Conservation (phyloP, 2,329 filamentous ascomycete genomes). For the Fusarium falciforme region DNA sequence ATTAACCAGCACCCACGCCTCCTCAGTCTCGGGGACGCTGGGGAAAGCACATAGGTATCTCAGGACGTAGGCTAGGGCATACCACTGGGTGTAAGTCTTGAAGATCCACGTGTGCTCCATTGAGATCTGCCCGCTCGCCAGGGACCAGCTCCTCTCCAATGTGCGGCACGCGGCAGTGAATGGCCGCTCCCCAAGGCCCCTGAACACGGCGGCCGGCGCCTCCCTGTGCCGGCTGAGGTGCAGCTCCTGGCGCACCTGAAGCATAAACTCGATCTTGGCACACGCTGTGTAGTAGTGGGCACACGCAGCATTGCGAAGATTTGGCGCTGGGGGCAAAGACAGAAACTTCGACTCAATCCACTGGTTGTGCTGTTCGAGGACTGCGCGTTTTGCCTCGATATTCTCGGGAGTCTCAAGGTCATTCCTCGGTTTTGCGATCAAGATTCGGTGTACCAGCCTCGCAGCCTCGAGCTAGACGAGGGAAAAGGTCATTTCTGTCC, state of each 20-base stretch:
- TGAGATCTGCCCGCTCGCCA: conserved; percentile 3
- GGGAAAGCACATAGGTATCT: conserved; percentile 16
- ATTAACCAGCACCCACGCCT: conserved; percentile 10
- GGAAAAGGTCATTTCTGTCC: conserved; percentile 10
- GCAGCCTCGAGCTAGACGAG: conserved; percentile 8
- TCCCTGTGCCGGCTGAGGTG: background rate
- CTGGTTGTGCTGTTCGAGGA: background rate
- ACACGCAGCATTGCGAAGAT: background rate
- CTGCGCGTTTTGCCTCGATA: background rate
- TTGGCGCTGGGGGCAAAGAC: background rate
- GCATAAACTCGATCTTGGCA: conserved; percentile 19
- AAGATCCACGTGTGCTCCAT: conserved; percentile 11
- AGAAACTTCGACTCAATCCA: background rate
- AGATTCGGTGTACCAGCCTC: conserved; percentile 1
- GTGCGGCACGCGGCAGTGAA: conserved; percentile 8
- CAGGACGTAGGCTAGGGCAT: conserved; percentile 18
- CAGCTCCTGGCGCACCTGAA: conserved; percentile 12
- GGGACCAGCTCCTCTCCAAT: conserved; percentile 1
- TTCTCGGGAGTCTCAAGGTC: background rate
- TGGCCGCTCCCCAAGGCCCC: conserved; percentile 3
- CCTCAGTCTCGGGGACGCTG: background rate
- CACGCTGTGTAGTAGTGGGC: conserved; percentile 15
- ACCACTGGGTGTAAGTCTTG: conserved; percentile 17
- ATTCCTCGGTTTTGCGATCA: background rate
- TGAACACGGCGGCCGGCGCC: background rate